These are phyloP conservation scores for Chlamydomonas sphaeroides DNA, from an alignment of 139 green algal genomes.

Conservation along the genomic window DNA sequence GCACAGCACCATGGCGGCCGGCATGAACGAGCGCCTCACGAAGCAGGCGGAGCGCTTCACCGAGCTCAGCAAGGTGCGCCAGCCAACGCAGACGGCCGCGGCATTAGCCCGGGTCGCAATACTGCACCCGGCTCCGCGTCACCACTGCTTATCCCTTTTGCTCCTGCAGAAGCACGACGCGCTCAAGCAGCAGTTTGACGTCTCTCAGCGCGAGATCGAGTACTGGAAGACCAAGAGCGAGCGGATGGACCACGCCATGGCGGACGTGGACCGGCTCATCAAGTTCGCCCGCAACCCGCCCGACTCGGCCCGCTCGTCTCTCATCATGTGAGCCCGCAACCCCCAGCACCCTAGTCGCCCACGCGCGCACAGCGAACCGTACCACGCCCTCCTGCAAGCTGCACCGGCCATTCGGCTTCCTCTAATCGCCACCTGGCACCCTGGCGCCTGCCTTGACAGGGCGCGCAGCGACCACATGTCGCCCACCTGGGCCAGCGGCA, in stretches of 20 bases:
- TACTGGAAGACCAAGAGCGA: slow-evolving; percentile 30
- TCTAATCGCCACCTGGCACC: too few species aligned
- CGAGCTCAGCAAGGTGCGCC: slow-evolving; percentile 31
- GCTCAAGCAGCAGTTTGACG: slow-evolving; percentile 9
- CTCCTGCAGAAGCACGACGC: slow-evolving; percentile 1
- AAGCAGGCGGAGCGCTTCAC: slow-evolving; percentile 7
- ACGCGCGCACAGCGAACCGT: too few species aligned
- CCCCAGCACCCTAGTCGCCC: too few species aligned
- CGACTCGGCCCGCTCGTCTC: slow-evolving; percentile 21
- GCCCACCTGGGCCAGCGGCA: background rate
- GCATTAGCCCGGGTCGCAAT: too few species aligned
- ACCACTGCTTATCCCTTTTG: background rate
- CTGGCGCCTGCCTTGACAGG: too few species aligned
- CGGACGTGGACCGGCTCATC: slow-evolving; percentile 30
- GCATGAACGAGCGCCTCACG: slow-evolving; percentile 19
- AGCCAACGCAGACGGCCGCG: too few species aligned
- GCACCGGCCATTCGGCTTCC: too few species aligned
- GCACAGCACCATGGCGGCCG: background rate
- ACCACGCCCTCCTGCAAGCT: too few species aligned
- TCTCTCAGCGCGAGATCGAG: slow-evolving; percentile 20
- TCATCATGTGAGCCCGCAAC: slow-evolving; percentile 35
- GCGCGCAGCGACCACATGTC: slow-evolving; percentile 19
- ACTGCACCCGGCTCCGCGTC: too few species aligned
- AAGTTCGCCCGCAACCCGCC: slow-evolving; percentile 23
- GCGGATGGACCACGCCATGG: slow-evolving; percentile 19